A percentile compares a stretch with the other conserved stretches of the same genome.
Conservation (phyloP, 345 rosid species). For the Lumnitzera littorea region DNA sequence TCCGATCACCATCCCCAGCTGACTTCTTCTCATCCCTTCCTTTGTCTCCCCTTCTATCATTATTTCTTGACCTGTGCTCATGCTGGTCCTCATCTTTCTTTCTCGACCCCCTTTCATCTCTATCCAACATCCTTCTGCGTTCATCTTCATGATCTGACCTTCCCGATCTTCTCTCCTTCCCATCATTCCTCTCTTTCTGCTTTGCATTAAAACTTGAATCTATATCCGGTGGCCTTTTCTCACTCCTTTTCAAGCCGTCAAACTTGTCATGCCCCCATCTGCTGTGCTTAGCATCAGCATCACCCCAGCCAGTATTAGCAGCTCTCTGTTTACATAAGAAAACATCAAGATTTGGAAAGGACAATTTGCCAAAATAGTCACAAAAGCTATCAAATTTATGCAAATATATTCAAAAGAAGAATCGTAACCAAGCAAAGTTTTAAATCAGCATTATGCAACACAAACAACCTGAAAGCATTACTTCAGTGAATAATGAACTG, state of each 20-base stretch:
- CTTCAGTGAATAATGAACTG: too few relatives aligned
- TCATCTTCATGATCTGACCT: slow-evolving; percentile 19
- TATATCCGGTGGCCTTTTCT: slow-evolving; percentile 17
- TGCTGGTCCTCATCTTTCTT: slow-evolving; percentile 19
- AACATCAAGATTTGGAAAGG: background rate
- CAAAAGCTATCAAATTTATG: too few relatives aligned
- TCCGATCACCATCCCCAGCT: slow-evolving; percentile 5
- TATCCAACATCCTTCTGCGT: slow-evolving; percentile 26
- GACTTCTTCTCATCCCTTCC: slow-evolving; percentile 15
- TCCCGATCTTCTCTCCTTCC: slow-evolving; percentile 28
- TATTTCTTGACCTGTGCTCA: slow-evolving; percentile 26
- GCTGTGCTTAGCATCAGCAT: background rate
- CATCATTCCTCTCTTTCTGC: slow-evolving; percentile 19
- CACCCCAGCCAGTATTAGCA: slow-evolving; percentile 11
- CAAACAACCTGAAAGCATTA: too few relatives aligned
- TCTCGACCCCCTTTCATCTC: slow-evolving; percentile 17
- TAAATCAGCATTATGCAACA: too few relatives aligned
- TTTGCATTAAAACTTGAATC: slow-evolving; percentile 19
- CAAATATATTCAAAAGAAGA: too few relatives aligned
- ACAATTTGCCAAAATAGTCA: background rate
- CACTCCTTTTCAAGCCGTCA: slow-evolving; percentile 37
- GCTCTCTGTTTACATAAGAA: slow-evolving; percentile 9
- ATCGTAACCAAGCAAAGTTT: too few relatives aligned
- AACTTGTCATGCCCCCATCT: slow-evolving; percentile 69
- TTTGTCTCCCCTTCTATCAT: slow-evolving; percentile 26